Base-by-base conservation (phyloP, 2,329 filamentous ascomycete species). In the Epichloe coenophiala region DNA sequence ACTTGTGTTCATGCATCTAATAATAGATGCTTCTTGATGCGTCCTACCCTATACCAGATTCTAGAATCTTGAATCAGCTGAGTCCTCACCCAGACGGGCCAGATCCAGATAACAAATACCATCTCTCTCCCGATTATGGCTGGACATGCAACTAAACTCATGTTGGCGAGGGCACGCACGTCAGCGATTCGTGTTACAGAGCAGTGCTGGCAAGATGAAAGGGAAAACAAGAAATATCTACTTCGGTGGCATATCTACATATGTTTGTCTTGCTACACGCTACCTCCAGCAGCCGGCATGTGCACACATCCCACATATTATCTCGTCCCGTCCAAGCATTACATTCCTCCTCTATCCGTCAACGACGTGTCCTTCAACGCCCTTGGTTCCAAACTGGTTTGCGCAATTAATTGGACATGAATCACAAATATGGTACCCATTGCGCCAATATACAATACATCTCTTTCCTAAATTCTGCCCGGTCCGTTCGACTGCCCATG, bases 181-280 rank as follows among this genome's bases (percentile, higher is more conserved):
- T 27, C 2, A 27, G 23, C 2, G 23, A 27, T 21, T 39, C 2
- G 17, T 39, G 37, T 17, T 21, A 9, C 6, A 15, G 11, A 17
- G 15, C 5, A 39, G 37, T 2, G 6, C 6, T 39, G 37, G 15
- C 4, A 17, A 39, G 17, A 39, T n/a, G 37, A 39, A 39, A 17
- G 6, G 23, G 23, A 27, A 27, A 9, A 8, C 5, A 41, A 31
- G 42, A 37, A 43, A 23, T 43, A 21, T 48, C 27, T 8, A 43
- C 8, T 48, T 43, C 39, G n/a, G 40, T 37, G 39, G 23, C 39
- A 11, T 6, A 21, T 15, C 7, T 27, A 27, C 43, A 27, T 48
- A 27, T 43, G 38, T 48, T 43, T 48, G 15, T 23, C 36, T 45
- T 46, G 41, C 35, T 40, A 50, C 48, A 50, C 21, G 27, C 27